These are phyloP conservation scores for Sugiyamaella boreocaroliniensis DNA, from an alignment of 805 yeast species.

Conservation along the genomic window DNA sequence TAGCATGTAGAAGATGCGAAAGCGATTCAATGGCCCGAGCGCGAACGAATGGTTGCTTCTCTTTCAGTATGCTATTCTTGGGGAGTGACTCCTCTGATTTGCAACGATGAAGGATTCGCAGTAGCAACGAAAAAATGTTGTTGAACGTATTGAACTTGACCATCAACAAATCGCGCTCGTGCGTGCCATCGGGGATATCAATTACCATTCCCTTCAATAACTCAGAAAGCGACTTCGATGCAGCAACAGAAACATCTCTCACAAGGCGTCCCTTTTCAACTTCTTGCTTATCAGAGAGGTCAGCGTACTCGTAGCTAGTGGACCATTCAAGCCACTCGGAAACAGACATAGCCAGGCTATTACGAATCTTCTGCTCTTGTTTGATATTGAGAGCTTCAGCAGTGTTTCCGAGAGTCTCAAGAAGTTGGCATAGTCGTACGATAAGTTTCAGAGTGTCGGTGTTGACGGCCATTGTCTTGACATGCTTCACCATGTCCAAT, in stretches of 20 bases:
- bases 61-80: slow-evolving; percentile 5
- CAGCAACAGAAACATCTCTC: slow-evolving; percentile 17
- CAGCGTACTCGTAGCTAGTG: slow-evolving; percentile 2
- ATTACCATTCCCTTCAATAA: slow-evolving; percentile 18
- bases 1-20: slow-evolving; percentile 62
- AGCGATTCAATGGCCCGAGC: slow-evolving; percentile 60
- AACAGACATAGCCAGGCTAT: slow-evolving; percentile 19
- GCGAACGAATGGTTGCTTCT: slow-evolving; percentile 32
- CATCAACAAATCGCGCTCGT: slow-evolving; percentile 26
- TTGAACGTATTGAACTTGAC: slow-evolving; percentile 40
- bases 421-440: slow-evolving; percentile 20
- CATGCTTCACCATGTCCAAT: slow-evolving; percentile 17
- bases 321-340: slow-evolving; percentile 24
- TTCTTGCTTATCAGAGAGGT: slow-evolving; percentile 6
- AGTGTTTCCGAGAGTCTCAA: slow-evolving; percentile 21
- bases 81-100: slow-evolving; percentile 22
- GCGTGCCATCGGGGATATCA: slow-evolving; percentile 17
- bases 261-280: slow-evolving; percentile 15
- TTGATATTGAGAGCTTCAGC: slow-evolving; percentile 21
- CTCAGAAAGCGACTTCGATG: slow-evolving; percentile 15
- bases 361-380: slow-evolving; percentile 19
- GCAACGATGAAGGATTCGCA: slow-evolving; percentile 39
- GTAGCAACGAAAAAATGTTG: slow-evolving; percentile 42
- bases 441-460: slow-evolving; percentile 15
- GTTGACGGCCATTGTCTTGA: slow-evolving; percentile 3